Evolutionary conservation across 352 stramenopile species (phyloP).

Genomic region (Globisporangium viniferum): DNA sequence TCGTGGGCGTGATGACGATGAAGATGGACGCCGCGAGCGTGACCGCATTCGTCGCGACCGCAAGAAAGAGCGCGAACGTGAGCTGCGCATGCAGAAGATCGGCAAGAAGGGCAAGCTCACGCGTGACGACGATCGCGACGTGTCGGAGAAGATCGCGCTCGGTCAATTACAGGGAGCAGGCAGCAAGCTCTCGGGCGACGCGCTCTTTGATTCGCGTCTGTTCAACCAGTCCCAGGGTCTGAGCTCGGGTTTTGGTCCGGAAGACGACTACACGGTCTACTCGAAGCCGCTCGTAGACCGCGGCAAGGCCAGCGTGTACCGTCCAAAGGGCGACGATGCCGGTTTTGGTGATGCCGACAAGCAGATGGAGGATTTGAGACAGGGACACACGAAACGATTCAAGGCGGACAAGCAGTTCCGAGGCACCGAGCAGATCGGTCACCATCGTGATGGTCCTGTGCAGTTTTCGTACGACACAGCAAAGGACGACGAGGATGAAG

Average conservation of each 20-base stretch:
- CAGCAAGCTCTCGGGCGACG: constrained; percentile 77
- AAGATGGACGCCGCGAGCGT: constrained; percentile 44
- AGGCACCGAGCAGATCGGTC: constrained; percentile 66
- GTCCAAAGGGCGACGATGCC: constrained; percentile 86
- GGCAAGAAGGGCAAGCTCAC: constrained; percentile 89
- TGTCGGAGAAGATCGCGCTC: constrained; percentile 99
- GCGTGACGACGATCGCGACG: constrained; percentile 94
- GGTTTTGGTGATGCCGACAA: constrained; percentile 79
- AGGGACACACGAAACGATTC: constrained; percentile 75
- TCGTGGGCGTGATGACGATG: constrained; percentile 62
- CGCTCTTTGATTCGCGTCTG: constrained; percentile 95
- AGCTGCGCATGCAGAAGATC: constrained; percentile 95
- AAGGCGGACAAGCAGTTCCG: constrained; percentile 89
- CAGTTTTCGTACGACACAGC: constrained; percentile 81
- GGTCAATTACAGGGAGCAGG: constrained; percentile 92
- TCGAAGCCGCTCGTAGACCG: constrained; percentile 95
- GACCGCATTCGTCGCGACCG: constrained; percentile 90
- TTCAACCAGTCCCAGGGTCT: constrained; percentile 98
- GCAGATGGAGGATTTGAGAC: constrained; percentile 92
- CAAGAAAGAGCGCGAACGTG: constrained; percentile 94
- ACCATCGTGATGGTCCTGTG: constrained; percentile 67
- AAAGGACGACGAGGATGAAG: constrained; percentile 39
- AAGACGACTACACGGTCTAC: constrained; percentile 99
- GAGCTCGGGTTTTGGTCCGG: constrained; percentile 93
- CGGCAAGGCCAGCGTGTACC: constrained; percentile 87